Evolutionary conservation across 331 rosid genomes (phyloP), one percentile per base, ranked within the genome.

Genomic region (Pyrus hybrid): DNA sequence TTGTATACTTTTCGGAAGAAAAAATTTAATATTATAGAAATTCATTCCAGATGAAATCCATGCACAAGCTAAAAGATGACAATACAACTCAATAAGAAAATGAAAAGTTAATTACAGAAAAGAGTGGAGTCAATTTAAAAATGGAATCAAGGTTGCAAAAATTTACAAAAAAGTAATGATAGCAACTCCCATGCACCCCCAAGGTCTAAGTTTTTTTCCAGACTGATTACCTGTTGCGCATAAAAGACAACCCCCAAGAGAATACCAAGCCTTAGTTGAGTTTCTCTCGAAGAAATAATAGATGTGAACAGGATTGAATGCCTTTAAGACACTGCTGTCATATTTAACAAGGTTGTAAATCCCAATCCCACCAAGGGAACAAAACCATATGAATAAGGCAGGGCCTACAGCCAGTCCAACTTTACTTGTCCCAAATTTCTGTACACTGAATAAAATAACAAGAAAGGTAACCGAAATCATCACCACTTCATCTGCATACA

Each of bases 211-310:
- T 41, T 41, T 49, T 64, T 51, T 79, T 67, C 79, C 56, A 78
- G 37, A 54, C n/a, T 72, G 33, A 70, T 86, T 91, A 93, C 98
- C 98, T 75, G 98, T 93, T 74, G 97, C 98, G 82, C 96, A 91
- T 64, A 91, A 89, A 79, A 93, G 87, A 85, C 98, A 93, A 61
- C 98, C 98, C 79, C 97, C 98, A 63, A 93, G 97, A 85, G 94
- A 67, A 82, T 88, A 93, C 96, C 97, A 93, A 17, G 97, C 97
- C 80, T 89, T 93, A 70, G 86, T 87, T 69, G 98, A 86, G 88
- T 93, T 88, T 87, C 98, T 89, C 87, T 93, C 68, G 83, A 93
- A 94, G 86, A 88, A 87, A 82, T 90, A 92, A 74, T 90, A 90
- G 22, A 92, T 89, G 81, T 91, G 89, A 73, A 91, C 76, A 43